Conservation (phyloP, 441 rosid genomes). For the Euphorbia corollata region DNA sequence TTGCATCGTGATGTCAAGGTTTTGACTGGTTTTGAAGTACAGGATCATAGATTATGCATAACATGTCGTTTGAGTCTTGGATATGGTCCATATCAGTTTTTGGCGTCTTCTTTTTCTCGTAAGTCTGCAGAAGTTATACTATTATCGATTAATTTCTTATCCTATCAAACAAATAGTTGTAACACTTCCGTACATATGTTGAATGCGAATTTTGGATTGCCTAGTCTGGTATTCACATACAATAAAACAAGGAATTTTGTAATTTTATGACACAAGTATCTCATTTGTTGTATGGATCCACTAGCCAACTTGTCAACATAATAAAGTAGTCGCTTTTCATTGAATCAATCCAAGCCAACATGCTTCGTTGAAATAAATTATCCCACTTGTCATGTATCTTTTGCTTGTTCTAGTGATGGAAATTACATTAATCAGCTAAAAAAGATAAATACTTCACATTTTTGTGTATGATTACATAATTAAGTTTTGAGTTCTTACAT, state of each 20-base stretch:
- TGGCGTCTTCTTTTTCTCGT: background rate
- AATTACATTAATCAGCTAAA: no score
- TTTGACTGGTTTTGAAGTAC: constrained; percentile 7
- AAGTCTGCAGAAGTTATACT: background rate
- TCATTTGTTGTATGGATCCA: no score
- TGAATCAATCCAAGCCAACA: no score
- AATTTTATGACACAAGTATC: no score
- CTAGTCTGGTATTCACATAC: background rate
- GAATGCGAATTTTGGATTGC: background rate
- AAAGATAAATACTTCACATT: no score
- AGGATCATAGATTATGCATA: background rate
- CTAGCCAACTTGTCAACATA: no score
- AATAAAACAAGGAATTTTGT: no score
- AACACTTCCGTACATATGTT: background rate
- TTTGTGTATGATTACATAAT: background rate
- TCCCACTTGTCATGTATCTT: no score
- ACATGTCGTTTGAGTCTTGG: background rate
- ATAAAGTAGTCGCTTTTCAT: no score
- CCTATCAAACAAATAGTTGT: background rate
- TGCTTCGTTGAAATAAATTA: no score
- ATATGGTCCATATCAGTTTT: background rate
- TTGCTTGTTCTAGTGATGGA: no score
- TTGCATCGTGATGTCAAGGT: background rate
- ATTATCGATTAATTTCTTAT: background rate
- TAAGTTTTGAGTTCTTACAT: background rate